phyloP scores from a whole-genome alignment of 2,329 filamentous ascomycete genomes.

The Lasiodiplodia citricola region DNA sequence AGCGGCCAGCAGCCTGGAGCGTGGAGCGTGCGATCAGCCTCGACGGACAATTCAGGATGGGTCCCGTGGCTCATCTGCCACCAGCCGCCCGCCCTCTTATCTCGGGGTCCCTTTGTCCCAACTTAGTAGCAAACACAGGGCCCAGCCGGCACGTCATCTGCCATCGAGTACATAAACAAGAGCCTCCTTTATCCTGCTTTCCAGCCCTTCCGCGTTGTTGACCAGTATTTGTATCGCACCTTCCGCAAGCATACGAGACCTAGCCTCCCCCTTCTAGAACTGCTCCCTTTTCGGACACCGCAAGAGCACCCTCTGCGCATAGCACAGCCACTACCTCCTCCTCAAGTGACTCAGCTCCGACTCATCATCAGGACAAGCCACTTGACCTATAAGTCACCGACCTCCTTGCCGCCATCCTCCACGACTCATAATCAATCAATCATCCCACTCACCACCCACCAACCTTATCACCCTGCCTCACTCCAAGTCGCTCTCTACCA shows the following conservation, averaged over 20 bases:
- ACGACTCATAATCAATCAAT: conserved; percentile 15
- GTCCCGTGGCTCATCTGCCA: conserved; percentile 26
- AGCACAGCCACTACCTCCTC: conserved; percentile 24
- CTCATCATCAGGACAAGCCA: conserved; percentile 26
- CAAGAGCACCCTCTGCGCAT: conserved; percentile 21
- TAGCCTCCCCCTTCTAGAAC: conserved; percentile 14
- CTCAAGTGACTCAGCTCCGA: conserved; percentile 27
- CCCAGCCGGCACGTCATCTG: conserved; percentile 23
- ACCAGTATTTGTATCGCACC: background rate
- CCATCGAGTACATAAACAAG: conserved; percentile 24
- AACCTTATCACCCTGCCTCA: conserved; percentile 28
- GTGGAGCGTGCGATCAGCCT: conserved; percentile 8
- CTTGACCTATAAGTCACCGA: conserved; percentile 23
- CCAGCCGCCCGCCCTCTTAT: conserved; percentile 21
- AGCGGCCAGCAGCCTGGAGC: conserved; percentile 15
- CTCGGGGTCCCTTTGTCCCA: conserved; percentile 24
- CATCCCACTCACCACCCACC: conserved; percentile 26
- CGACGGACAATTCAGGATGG: conserved; percentile 7
- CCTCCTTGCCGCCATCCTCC: conserved; percentile 8
- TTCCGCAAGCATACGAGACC: conserved; percentile 10
- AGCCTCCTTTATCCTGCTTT: conserved; percentile 23
- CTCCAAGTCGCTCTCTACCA: conserved; percentile 28
- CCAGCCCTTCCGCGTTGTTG: background rate
- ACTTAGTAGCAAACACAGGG: conserved; percentile 10
- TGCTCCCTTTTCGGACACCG: conserved; percentile 22